phyloP scores from a whole-genome alignment of 495 filamentous ascomycete genomes.

The Neurospora sp. region DNA sequence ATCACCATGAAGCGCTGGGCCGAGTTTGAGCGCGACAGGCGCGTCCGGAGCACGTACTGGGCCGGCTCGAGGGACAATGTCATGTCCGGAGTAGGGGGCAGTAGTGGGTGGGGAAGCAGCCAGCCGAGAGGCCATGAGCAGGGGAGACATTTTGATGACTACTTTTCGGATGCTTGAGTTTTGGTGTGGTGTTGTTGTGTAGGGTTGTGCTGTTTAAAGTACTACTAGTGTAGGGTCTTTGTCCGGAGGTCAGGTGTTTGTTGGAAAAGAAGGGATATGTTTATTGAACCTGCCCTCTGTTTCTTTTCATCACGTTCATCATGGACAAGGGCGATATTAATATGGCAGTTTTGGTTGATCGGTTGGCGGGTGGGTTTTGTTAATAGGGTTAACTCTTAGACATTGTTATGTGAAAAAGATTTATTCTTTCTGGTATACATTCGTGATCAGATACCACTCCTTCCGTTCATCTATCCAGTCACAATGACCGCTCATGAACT shows the following conservation, averaged over 20 bases:
- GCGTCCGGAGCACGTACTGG: constrained; percentile 35
- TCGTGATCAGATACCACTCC: too few relatives aligned
- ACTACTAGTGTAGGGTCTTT: neutral
- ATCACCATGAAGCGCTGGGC: constrained; percentile 98
- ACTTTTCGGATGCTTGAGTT: constrained; percentile 39
- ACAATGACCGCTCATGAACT: neutral
- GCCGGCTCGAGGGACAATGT: constrained; percentile 34
- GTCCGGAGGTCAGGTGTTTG: neutral
- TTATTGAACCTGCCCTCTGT: neutral
- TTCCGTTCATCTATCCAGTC: neutral
- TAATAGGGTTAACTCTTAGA: neutral
- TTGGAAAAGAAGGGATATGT: neutral
- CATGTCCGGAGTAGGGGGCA: constrained; percentile 16
- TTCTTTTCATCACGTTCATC: neutral
- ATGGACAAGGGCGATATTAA: neutral
- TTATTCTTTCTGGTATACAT: neutral
- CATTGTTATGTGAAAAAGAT: neutral
- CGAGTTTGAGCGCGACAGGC: constrained; percentile 69
- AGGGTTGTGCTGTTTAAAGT: neutral
- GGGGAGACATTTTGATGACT: constrained; percentile 35
- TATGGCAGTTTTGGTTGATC: neutral
- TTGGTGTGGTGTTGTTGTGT: neutral
- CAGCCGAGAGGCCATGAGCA: constrained; percentile 28
- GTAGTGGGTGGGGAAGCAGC: constrained; percentile 12
- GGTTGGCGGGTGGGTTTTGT: neutral